Evolutionary conservation across 139 green algal genomes (phyloP).

Genomic region (Tetradesmus lagerheimii): DNA sequence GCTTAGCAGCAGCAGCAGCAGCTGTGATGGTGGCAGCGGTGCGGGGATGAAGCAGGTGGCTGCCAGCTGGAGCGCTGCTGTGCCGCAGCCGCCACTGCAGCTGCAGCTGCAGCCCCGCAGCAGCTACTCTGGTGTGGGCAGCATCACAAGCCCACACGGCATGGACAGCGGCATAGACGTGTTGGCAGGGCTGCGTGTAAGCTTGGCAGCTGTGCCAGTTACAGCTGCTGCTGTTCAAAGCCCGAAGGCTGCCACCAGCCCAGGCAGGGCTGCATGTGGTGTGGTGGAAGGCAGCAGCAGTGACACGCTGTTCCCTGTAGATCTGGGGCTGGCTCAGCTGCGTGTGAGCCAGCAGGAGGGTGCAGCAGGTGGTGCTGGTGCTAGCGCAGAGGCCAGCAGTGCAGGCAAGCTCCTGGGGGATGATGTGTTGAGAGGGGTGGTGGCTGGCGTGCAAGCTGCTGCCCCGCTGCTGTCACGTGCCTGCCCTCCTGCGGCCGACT

Average conservation of each 20-base stretch:
- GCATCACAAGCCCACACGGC: background rate
- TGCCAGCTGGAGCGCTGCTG: background rate
- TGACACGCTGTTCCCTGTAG: conserved; percentile 22
- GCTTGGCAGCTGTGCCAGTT: conserved; percentile 6
- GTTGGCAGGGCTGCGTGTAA: background rate
- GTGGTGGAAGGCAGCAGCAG: background rate
- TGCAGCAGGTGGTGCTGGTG: background rate
- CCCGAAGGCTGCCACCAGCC: background rate
- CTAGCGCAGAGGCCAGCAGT: background rate
- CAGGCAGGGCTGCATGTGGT: background rate
- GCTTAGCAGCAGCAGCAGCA: background rate
- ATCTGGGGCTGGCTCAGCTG: conserved; percentile 11
- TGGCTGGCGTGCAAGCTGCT: background rate
- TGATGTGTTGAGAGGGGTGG: background rate
- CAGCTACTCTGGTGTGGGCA: conserved; percentile 2
- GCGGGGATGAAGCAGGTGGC: background rate
- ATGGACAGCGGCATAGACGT: background rate
- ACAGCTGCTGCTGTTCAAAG: background rate
- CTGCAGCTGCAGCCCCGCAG: background rate
- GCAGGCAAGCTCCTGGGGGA: background rate
- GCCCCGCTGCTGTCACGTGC: background rate
- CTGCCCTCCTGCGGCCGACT: background rate
- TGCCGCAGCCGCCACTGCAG: background rate
- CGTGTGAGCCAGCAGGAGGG: background rate
- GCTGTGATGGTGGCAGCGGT: conserved; percentile 11